A percentile compares a stretch with the other conserved stretches of the same genome.
phyloP scores from a whole-genome alignment of 306 rosid species.

The Ceratonia siliqua region DNA sequence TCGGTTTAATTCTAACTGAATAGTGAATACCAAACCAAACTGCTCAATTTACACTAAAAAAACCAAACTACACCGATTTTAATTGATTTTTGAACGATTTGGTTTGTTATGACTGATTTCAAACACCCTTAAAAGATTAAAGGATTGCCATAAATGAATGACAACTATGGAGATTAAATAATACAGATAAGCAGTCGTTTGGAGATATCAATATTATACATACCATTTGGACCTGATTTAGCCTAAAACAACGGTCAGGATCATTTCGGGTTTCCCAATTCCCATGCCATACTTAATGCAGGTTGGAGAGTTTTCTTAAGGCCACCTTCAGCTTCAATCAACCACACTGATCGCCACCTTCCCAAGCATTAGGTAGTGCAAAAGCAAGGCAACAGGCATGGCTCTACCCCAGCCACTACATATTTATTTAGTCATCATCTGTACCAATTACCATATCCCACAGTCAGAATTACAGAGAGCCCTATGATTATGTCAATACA shows the following conservation, averaged over 20 bases:
- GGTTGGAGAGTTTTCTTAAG: conserved; percentile 18
- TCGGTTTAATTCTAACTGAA: too few relatives aligned
- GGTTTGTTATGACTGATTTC: too few relatives aligned
- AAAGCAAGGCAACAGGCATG: conserved; percentile 13
- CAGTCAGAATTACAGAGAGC: conserved; percentile 20
- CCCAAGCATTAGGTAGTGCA: background rate
- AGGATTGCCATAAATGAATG: conserved; percentile 40
- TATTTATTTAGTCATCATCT: conserved; percentile 41
- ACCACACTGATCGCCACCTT: conserved; percentile 28
- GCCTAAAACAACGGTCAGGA: conserved; percentile 14
- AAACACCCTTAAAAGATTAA: too few relatives aligned
- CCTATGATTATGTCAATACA: background rate
- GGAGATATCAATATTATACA: conserved; percentile 49
- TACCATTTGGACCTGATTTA: conserved; percentile 15
- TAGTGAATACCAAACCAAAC: too few relatives aligned
- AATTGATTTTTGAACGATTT: too few relatives aligned
- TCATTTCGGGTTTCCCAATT: conserved; percentile 28
- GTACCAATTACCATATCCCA: conserved; percentile 42
- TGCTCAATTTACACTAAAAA: too few relatives aligned
- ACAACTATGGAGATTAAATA: conserved; percentile 14
- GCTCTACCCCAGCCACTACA: conserved; percentile 12
- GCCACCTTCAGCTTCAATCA: conserved; percentile 25
- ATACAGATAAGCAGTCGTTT: conserved; percentile 22
- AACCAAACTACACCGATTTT: too few relatives aligned
- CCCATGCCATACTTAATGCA: conserved; percentile 31